A percentile compares a stretch with the other conserved stretches of the same genome.
Evolutionary conservation across 495 filamentous ascomycete species (phyloP).

Genomic region (Trichoderma parareesei): DNA sequence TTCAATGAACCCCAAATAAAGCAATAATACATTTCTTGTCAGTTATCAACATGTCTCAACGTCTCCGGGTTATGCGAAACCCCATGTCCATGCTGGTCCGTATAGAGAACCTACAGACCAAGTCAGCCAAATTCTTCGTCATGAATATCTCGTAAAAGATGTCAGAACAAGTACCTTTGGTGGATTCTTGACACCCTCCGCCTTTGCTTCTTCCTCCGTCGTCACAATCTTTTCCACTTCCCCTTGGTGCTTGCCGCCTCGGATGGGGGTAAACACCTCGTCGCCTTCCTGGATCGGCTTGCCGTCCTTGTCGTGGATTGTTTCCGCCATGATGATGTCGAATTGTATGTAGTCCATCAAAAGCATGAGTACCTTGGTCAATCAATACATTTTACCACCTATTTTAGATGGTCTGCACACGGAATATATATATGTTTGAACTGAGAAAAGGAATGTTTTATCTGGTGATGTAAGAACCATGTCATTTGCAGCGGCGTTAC

Average conservation of each 20-base stretch:
- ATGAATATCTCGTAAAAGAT: no score
- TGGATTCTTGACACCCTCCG: constrained; percentile 34
- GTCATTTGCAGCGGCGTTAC: no score
- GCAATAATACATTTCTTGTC: background rate
- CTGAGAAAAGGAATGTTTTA: no score
- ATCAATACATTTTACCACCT: no score
- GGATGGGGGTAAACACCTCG: constrained; percentile 25
- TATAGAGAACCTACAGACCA: constrained; percentile 16
- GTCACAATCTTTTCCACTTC: constrained; percentile 32
- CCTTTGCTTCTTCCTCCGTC: constrained; percentile 25
- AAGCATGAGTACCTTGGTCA: no score
- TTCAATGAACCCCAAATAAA: background rate
- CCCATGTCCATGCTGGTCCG: constrained; percentile 25
- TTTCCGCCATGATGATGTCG: no score
- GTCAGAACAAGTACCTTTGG: constrained; percentile 25
- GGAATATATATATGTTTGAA: no score
- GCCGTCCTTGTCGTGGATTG: constrained; percentile 24
- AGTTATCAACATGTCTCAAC: constrained; percentile 17
- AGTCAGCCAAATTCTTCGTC: background rate
- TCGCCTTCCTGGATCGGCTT: constrained; percentile 31
- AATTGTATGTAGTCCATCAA: no score
- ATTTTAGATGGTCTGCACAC: no score
- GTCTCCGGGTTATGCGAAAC: constrained; percentile 25
- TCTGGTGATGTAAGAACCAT: no score
- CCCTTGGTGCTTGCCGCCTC: constrained; percentile 29